phyloP scores from a whole-genome alignment of 768 basidiomycete species.

The Serendipita sp. region DNA sequence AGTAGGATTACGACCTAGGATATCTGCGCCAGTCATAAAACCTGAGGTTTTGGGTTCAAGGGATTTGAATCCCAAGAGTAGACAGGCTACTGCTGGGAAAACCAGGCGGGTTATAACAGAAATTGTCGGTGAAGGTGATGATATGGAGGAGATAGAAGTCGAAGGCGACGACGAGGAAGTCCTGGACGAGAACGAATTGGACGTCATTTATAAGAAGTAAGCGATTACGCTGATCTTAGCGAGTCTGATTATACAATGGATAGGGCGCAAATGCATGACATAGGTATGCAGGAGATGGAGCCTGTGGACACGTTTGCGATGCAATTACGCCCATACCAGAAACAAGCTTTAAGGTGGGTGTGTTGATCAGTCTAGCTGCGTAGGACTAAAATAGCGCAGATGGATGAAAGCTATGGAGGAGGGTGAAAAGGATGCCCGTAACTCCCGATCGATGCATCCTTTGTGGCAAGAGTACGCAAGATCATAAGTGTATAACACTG shows the following conservation, averaged over 20 bases:
- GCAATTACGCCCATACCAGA: constrained; percentile 73
- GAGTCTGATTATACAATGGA: neutral
- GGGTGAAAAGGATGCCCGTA: constrained; percentile 50
- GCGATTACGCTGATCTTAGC: constrained; percentile 5
- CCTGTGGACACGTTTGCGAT: constrained; percentile 61
- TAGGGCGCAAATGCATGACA: constrained; percentile 76
- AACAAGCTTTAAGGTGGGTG: constrained; percentile 67
- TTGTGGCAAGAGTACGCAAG: constrained; percentile 74
- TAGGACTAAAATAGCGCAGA: constrained; percentile 21
- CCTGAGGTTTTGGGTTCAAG: constrained; percentile 19
- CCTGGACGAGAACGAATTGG: constrained; percentile 61
- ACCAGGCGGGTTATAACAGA: constrained; percentile 37
- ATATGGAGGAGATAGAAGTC: constrained; percentile 39
- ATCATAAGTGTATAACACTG: neutral
- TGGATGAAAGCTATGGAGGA: constrained; percentile 89
- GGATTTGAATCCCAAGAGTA: constrained; percentile 26
- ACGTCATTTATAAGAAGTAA: constrained; percentile 72
- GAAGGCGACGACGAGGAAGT: constrained; percentile 62
- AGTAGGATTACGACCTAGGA: constrained; percentile 48
- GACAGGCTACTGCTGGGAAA: constrained; percentile 16
- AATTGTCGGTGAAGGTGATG: constrained; percentile 65
- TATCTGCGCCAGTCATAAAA: constrained; percentile 10
- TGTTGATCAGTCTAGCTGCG: neutral
- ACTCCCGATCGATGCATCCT: constrained; percentile 69
- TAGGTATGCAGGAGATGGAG: constrained; percentile 60